phyloP scores from a whole-genome alignment of 805 yeast species.

The Nakazawaea wickerhamii region DNA sequence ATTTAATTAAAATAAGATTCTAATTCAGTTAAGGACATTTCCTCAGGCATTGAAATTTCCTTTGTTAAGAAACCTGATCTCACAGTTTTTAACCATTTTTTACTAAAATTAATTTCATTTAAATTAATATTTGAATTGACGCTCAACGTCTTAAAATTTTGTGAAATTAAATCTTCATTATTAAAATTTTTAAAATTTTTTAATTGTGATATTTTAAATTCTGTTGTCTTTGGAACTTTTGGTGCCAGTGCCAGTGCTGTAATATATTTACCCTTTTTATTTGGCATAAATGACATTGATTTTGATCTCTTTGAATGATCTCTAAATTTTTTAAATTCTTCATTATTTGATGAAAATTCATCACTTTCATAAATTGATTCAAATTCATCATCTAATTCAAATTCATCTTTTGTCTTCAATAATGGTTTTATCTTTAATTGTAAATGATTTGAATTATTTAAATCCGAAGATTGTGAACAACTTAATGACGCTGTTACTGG shows the following conservation, averaged over 20 bases:
- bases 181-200: background rate
- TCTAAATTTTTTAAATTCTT: conserved; percentile 33
- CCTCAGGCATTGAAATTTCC: conserved; percentile 77
- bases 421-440: conserved; percentile 1
- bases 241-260: conserved; percentile 87
- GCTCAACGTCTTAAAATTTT: conserved; percentile 27
- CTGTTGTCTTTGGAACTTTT: conserved; percentile 59
- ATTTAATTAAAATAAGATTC: conserved; percentile 42
- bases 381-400: conserved; percentile 27
- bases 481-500: conserved; percentile 71
- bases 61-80: conserved; percentile 73
- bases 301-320: conserved; percentile 47
- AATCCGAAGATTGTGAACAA: background rate
- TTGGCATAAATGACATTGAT: conserved; percentile 54
- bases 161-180: conserved; percentile 16
- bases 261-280: conserved; percentile 44
- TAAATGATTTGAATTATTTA: background rate
- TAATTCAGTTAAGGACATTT: conserved; percentile 64
- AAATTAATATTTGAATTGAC: too few species aligned
- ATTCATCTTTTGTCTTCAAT: conserved; percentile 30
- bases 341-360: conserved; percentile 38
- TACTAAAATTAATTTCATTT: conserved; percentile 31
- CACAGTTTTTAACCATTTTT: conserved; percentile 68
- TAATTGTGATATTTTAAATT: conserved; percentile 58
- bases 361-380: conserved; percentile 20